Conservation (phyloP, 768 basidiomycete species). For the Albatrellus ellisii region DNA sequence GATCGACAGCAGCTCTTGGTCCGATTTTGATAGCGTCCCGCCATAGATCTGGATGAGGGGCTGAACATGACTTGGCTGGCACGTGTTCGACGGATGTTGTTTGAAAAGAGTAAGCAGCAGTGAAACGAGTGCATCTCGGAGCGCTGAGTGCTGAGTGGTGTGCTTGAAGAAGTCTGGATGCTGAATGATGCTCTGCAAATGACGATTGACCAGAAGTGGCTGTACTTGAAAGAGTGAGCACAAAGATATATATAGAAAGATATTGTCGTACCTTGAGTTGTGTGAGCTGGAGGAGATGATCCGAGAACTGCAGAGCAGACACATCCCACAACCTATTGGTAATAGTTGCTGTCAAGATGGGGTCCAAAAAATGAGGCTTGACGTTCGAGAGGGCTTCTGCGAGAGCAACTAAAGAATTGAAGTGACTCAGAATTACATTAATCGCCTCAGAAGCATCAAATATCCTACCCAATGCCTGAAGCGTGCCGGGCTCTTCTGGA, state of each 20-base stretch:
- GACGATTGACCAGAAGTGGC: conserved; percentile 65
- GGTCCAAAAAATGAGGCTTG: conserved; percentile 47
- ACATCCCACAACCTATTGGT: conserved; percentile 41
- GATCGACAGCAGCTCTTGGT: conserved; percentile 56
- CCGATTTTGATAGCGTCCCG: conserved; percentile 54
- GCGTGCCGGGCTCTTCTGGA: background rate
- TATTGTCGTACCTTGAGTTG: conserved; percentile 44
- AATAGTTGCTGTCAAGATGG: conserved; percentile 48
- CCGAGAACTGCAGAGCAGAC: conserved; percentile 18
- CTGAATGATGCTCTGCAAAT: conserved; percentile 64
- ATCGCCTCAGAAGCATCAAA: background rate
- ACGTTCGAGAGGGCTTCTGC: conserved; percentile 21
- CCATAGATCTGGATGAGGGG: conserved; percentile 65
- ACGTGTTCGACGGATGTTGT: conserved; percentile 70
- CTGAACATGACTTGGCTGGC: conserved; percentile 73
- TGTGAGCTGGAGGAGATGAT: conserved; percentile 14
- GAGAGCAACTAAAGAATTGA: conserved; percentile 10
- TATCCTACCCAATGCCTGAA: conserved; percentile 3
- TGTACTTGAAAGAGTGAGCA: conserved; percentile 11
- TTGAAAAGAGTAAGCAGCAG: conserved; percentile 57
- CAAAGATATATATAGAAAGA: background rate
- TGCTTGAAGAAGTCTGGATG: conserved; percentile 47
- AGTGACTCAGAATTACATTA: background rate
- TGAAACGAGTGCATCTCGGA: conserved; percentile 36
- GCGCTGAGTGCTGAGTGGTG: conserved; percentile 19